A percentile compares a stretch with the other conserved stretches of the same genome.
These are phyloP conservation scores for Picochlorum sp. DNA, from an alignment of 139 green algal species.

Conservation along the genomic window DNA sequence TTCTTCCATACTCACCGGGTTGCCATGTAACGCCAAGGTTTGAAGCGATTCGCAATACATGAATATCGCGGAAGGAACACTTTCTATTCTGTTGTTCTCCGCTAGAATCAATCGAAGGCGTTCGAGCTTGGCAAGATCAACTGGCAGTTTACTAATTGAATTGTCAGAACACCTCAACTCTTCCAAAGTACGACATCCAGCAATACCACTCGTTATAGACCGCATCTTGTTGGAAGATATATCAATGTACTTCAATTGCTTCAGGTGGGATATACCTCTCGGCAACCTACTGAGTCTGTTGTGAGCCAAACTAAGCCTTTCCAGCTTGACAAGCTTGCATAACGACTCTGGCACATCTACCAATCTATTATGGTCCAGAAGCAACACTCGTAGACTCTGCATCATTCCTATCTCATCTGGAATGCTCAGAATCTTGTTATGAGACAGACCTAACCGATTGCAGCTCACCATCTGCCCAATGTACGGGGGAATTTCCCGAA, in stretches of 20 bases:
- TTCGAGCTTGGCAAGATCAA: constrained; percentile 31
- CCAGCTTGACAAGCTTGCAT: constrained; percentile 28
- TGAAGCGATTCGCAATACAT: constrained; percentile 47
- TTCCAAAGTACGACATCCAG: constrained; percentile 30
- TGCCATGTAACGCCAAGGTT: constrained; percentile 62
- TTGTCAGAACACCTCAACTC: constrained; percentile 40
- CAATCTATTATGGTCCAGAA: constrained; percentile 32
- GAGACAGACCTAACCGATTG: constrained; percentile 22
- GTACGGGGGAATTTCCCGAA: constrained; percentile 19
- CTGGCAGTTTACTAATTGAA: constrained; percentile 16
- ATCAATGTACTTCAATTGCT: constrained; percentile 30
- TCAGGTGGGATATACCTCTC: constrained; percentile 19
- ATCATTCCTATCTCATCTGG: constrained; percentile 7
- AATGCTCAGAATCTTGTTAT: constrained; percentile 26
- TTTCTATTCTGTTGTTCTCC: constrained; percentile 50
- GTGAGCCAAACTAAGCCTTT: constrained; percentile 30
- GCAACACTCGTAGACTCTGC: constrained; percentile 15
- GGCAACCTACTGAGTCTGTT: constrained; percentile 43
- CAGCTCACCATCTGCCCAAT: constrained; percentile 17
- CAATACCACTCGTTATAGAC: constrained; percentile 16
- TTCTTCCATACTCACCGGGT: constrained; percentile 46
- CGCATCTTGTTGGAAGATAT: constrained; percentile 20
- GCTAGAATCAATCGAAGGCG: constrained; percentile 41
- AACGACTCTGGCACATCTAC: constrained; percentile 34
- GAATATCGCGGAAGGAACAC: constrained; percentile 55